Evolutionary conservation across 164 flowering plant species (phyloP).

Genomic region (Liquidambar formosana): DNA sequence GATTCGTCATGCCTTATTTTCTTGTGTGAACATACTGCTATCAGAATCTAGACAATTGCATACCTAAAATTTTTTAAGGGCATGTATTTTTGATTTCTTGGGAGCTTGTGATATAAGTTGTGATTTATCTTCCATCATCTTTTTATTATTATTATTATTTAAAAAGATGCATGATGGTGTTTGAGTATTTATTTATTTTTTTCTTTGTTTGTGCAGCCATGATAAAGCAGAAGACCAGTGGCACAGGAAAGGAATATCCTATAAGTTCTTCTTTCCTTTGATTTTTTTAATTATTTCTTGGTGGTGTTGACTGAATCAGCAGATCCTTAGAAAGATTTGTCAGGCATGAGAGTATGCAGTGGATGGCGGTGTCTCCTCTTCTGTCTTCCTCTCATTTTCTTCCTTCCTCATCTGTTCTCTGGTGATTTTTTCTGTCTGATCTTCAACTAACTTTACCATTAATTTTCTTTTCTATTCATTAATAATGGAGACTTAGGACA

Average conservation of each 20-base stretch:
- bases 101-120: too few species aligned
- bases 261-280: neutral
- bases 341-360: conserved; percentile 44
- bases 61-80: neutral
- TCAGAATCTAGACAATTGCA: neutral
- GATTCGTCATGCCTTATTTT: neutral
- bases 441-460: neutral
- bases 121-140: too few species aligned
- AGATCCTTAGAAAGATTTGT: neutral
- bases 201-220: neutral
- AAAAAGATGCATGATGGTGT: too few species aligned
- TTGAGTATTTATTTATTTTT: too few species aligned
- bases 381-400: conserved; percentile 52
- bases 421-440: conserved; percentile 35
- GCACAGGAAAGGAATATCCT: neutral
- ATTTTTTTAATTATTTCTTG: neutral
- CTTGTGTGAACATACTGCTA: neutral
- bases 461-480: neutral
- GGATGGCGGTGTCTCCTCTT: conserved; percentile 67
- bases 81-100: neutral
- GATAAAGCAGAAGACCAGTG: neutral
- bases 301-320: neutral
- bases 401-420: conserved; percentile 56
- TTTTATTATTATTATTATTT: too few species aligned
- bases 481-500: neutral